Conservation (phyloP, 2,329 filamentous ascomycete species). For the Sclerotinia nivalis region DNA sequence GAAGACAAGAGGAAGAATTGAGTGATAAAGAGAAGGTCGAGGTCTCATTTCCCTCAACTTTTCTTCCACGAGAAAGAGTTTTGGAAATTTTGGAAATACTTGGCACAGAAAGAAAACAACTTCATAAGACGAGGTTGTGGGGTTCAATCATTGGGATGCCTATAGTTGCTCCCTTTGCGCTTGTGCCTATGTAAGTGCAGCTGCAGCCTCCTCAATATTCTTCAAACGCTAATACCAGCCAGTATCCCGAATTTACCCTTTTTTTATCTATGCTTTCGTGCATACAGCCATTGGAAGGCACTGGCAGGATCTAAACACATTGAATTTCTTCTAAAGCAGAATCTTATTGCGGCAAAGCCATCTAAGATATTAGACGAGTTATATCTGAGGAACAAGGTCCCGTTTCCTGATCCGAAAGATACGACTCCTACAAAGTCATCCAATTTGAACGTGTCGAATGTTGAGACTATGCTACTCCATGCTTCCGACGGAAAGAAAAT, state of each 20-base stretch:
- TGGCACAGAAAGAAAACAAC: constrained; percentile 74
- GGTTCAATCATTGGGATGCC: constrained; percentile 85
- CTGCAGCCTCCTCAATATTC: not conserved
- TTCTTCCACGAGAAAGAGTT: constrained; percentile 66
- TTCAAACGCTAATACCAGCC: constrained; percentile 18
- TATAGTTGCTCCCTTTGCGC: constrained; percentile 75
- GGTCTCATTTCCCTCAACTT: constrained; percentile 72
- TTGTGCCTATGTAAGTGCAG: constrained; percentile 76
- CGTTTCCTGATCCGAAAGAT: constrained; percentile 25
- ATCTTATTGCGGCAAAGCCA: constrained; percentile 65
- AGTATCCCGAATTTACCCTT: constrained; percentile 94
- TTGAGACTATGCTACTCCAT: constrained; percentile 48
- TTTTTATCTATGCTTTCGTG: constrained; percentile 90
- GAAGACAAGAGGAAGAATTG: constrained; percentile 63
- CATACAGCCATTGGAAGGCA: constrained; percentile 90
- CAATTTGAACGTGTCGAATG: constrained; percentile 31
- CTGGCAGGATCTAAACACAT: constrained; percentile 82
- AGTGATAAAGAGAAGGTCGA: constrained; percentile 65
- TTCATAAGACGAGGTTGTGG: constrained; percentile 75
- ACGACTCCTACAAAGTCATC: constrained; percentile 13
- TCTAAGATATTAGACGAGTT: constrained; percentile 71
- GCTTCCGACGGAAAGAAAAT: constrained; percentile 57
- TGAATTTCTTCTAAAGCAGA: constrained; percentile 74
- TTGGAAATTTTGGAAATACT: constrained; percentile 65
- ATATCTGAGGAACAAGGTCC: constrained; percentile 51